Evolutionary conservation across 495 filamentous ascomycete species (phyloP).

Genomic region (Pyrenopolyporus hunteri): DNA sequence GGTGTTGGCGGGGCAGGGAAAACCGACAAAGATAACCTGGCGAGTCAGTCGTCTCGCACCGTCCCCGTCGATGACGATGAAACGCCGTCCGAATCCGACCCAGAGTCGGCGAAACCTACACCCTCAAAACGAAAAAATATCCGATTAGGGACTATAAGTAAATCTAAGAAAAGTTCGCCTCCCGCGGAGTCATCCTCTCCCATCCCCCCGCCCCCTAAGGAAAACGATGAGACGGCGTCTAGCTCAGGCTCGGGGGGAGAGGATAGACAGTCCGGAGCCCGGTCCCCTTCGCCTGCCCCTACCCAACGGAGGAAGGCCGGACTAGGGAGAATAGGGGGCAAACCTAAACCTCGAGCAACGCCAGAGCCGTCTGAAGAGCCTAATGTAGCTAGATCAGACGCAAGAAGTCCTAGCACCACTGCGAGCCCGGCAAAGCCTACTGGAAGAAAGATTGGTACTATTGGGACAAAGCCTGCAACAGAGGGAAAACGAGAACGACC

Average conservation of each 20-base stretch:
- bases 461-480: conserved; percentile 40
- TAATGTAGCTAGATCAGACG: conserved; percentile 27
- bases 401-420: conserved; percentile 20
- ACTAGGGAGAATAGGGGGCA: conserved; percentile 55
- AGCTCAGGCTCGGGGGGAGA: conserved; percentile 38
- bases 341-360: conserved; percentile 24
- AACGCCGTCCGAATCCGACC: conserved; percentile 37
- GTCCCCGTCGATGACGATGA: conserved; percentile 39
- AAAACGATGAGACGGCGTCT: conserved; percentile 52
- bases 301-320: conserved; percentile 35
- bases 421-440: conserved; percentile 33
- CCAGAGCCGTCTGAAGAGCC: conserved; percentile 36
- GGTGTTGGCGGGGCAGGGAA: conserved; percentile 38
- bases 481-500: conserved; percentile 30
- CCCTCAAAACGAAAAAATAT: conserved; percentile 5
- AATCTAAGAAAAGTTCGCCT: conserved; percentile 17
- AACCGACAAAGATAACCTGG: conserved; percentile 1
- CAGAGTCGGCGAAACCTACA: conserved; percentile 13
- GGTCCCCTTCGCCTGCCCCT: conserved; percentile 29
- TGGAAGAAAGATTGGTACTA: conserved; percentile 42
- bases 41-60: conserved; percentile 34
- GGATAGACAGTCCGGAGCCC: neutral
- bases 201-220: conserved; percentile 10
- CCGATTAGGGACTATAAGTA: conserved; percentile 29
- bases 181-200: conserved; percentile 15